Evolutionary conservation across 2,329 filamentous ascomycete species (phyloP).

Genomic region (Sclerotinia minor): DNA sequence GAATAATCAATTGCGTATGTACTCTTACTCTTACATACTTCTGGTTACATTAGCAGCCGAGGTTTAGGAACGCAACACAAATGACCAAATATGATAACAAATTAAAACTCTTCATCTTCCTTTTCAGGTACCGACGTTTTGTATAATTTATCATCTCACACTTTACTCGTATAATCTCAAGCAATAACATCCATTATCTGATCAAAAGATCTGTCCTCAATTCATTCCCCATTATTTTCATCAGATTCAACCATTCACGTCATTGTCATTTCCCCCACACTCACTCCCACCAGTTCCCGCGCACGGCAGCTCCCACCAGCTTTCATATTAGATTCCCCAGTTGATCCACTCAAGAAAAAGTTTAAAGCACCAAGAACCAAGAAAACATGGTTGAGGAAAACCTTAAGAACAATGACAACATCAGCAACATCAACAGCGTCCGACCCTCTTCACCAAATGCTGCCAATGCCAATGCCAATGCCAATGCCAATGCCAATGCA

Average conservation of each 20-base stretch:
- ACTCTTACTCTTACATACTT: no score
- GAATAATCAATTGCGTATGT: no score
- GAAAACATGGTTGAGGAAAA: constrained; percentile 26
- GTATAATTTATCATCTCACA: neutral
- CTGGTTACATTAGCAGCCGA: no score
- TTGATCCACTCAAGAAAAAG: constrained; percentile 11
- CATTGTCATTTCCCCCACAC: constrained; percentile 11
- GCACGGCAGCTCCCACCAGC: neutral
- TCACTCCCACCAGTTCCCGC: no score
- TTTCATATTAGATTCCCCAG: constrained; percentile 4
- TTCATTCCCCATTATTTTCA: neutral
- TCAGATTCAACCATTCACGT: neutral
- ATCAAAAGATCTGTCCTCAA: no score
- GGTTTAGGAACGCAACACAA: no score
- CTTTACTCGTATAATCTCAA: neutral
- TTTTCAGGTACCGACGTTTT: no score
- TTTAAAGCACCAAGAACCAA: neutral
- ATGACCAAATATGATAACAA: no score
- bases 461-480: constrained; percentile 10
- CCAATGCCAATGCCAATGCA: constrained; percentile 14
- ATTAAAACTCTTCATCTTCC: no score
- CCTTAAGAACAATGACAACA: neutral
- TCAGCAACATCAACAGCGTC: neutral
- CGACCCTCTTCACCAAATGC: constrained; percentile 20
- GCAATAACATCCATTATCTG: no score